Percentiles rank a stretch among this genome's conserved stretches.
Conservation (phyloP, 192 early-diverging fungal species). For the Gamsiella multidivaricata region DNA sequence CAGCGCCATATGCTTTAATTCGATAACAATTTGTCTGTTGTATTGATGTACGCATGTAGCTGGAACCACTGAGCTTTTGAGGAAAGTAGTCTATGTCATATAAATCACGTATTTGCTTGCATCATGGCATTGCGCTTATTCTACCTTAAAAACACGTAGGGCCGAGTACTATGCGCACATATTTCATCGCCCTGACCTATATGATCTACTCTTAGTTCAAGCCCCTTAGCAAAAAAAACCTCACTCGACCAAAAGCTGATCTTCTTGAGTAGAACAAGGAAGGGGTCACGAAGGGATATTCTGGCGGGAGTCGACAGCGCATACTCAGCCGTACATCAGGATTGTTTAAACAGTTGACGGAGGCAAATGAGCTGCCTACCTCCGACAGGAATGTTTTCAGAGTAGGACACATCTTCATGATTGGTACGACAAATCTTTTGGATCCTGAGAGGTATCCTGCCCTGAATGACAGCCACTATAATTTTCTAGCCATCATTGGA, state of each 20-base stretch:
- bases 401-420: not conserved
- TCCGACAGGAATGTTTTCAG: not conserved
- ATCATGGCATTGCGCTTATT: no score
- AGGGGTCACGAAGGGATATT: constrained; percentile 16
- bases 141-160: not conserved
- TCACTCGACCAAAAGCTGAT: constrained; percentile 4
- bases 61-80: no score
- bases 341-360: not conserved
- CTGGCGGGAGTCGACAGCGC: constrained; percentile 16
- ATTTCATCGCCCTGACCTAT: constrained; percentile 7
- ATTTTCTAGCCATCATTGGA: not conserved
- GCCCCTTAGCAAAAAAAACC: not conserved
- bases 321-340: constrained; percentile 3
- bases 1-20: no score
- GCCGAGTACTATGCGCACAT: not conserved
- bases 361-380: not conserved
- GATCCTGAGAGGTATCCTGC: not conserved
- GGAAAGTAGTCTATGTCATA: no score
- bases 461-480: not conserved
- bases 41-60: no score
- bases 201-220: not conserved
- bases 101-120: no score
- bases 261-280: not conserved
- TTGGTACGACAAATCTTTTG: not conserved
- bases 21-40: no score